Evolutionary conservation across 2,329 filamentous ascomycete species (phyloP), one percentile per base, ranked within the genome.

Genomic region (Colletotrichum sp.): DNA sequence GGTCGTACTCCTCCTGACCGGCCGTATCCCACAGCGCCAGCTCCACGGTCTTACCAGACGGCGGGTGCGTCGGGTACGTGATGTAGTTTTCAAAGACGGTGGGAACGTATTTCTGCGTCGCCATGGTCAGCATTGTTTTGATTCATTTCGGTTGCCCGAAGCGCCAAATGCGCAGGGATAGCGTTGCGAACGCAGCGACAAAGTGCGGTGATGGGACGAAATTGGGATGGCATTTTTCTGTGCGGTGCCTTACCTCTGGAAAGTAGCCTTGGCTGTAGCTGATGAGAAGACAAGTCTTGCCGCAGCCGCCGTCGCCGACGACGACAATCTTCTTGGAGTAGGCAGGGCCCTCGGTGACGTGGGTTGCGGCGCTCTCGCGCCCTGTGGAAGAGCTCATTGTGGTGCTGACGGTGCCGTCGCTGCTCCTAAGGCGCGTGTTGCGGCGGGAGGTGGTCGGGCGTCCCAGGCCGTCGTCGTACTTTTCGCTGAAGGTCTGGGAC

Each of bases 51-150:
- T 98, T 98, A 81, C 96, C 96, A 15, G 93, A 94, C 58, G 92
- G 91, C 77, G 92, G 91, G 86, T 99, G 97, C 74, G 93, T 94
- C 71, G 96, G 97, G 84, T 98, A 96, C 69, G 97, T 98, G 86
- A 99, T 98, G 90, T 99, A 99, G 88, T 99, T 99, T 83, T 99
- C 97, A 84, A 99, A 99, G 66, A 99, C 97, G 3, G 97, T 99
- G 6, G 97, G 97, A 54, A 99, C 97, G 81, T 99, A 99, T 98
- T 98, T 98, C 97, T 99, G 80, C 51, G 54, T 72, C 13, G 31
- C 31, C 24, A 55, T n/a, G 63, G 69, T 74, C 69, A 68, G 59
- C 62, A 70, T 67, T 59, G 66, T 70, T 65, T 62, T 65, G 61
- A 21, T 63, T 59, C 36, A 61, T 75, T 47, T 36, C 67, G 51